phyloP scores from a whole-genome alignment of 2,329 filamentous ascomycete genomes.

The Neonectria neomacrospora region DNA sequence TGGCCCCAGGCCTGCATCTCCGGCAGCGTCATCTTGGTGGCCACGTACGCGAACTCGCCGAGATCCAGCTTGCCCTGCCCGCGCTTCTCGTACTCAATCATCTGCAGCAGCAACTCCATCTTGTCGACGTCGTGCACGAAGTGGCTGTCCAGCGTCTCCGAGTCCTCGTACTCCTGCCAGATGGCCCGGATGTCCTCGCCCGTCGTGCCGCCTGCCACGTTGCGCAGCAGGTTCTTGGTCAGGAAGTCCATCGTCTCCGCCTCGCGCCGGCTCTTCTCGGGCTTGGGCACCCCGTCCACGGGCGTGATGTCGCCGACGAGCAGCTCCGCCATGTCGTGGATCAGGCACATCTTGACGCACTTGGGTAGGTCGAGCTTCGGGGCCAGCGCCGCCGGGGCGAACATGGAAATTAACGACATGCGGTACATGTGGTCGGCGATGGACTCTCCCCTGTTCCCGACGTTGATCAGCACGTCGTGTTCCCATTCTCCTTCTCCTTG shows the following conservation, averaged over 20 bases:
- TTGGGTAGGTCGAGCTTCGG: conserved; percentile 78
- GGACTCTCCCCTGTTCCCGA: conserved; percentile 77
- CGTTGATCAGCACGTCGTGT: conserved; percentile 6
- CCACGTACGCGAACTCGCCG: conserved; percentile 87
- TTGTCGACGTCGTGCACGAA: conserved; percentile 99
- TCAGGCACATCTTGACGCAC: conserved; percentile 94
- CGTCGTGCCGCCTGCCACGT: conserved; percentile 75
- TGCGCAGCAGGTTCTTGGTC: conserved; percentile 75
- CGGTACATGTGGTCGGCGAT: conserved; percentile 99
- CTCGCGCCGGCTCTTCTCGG: conserved; percentile 90
- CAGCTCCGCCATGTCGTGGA: conserved; percentile 98
- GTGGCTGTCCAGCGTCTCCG: conserved; percentile 81
- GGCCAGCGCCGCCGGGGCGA: conserved; percentile 81
- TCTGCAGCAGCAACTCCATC: conserved; percentile 93
- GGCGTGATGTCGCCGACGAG: conserved; percentile 98
- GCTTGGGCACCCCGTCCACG: conserved; percentile 84
- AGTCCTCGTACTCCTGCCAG: conserved; percentile 97
- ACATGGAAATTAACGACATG: conserved; percentile 96
- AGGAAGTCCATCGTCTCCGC: conserved; percentile 93
- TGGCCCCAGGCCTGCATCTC: conserved; percentile 85
- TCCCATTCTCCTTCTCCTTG: not conserved
- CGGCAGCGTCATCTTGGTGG: conserved; percentile 74
- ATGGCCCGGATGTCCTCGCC: conserved; percentile 79
- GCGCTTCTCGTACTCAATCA: conserved; percentile 92
- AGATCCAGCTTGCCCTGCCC: conserved; percentile 76